Evolutionary conservation across 768 basidiomycete genomes (phyloP).

Genomic region (Russula sp.): DNA sequence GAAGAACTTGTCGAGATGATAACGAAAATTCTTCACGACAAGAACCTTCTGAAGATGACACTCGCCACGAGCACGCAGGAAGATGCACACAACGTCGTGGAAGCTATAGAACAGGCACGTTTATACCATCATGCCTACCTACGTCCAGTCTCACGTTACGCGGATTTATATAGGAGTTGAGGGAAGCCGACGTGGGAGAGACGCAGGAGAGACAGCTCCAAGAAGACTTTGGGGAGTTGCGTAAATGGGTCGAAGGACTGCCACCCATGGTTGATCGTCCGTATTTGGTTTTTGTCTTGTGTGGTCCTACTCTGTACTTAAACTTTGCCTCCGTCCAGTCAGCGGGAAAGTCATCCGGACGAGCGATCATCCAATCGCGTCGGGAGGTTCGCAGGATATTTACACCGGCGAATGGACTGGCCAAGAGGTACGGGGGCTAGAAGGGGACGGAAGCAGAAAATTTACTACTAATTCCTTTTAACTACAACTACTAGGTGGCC

Average conservation of each 20-base stretch:
- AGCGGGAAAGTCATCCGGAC: slow-evolving; percentile 20
- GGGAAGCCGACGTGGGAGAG: slow-evolving; percentile 16
- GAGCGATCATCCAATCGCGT: slow-evolving; percentile 18
- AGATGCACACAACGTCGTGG: slow-evolving; percentile 20
- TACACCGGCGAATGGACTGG: slow-evolving; percentile 27
- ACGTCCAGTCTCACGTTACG: neutral
- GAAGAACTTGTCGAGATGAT: slow-evolving; percentile 26
- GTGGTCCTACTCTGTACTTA: neutral
- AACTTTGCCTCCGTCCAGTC: slow-evolving; percentile 11
- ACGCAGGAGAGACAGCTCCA: slow-evolving; percentile 25
- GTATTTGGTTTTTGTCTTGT: neutral
- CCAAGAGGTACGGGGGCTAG: neutral
- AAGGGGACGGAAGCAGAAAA: neutral
- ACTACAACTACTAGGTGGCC: slow-evolving; percentile 13
- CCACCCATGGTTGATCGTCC: slow-evolving; percentile 29
- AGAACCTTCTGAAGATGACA: slow-evolving; percentile 10
- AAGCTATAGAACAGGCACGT: slow-evolving; percentile 28
- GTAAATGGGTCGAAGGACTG: slow-evolving; percentile 18
- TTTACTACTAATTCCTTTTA: neutral
- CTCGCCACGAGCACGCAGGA: slow-evolving; percentile 16
- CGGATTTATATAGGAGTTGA: slow-evolving; percentile 16
- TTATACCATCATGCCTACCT: neutral
- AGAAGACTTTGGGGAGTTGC: slow-evolving; percentile 26
- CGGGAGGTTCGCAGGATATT: slow-evolving; percentile 26
- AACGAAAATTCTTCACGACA: slow-evolving; percentile 17